A percentile compares a stretch with the other conserved stretches of the same genome.
phyloP scores from a whole-genome alignment of 2,329 filamentous ascomycete species.

The Colletotrichum viniferum region DNA sequence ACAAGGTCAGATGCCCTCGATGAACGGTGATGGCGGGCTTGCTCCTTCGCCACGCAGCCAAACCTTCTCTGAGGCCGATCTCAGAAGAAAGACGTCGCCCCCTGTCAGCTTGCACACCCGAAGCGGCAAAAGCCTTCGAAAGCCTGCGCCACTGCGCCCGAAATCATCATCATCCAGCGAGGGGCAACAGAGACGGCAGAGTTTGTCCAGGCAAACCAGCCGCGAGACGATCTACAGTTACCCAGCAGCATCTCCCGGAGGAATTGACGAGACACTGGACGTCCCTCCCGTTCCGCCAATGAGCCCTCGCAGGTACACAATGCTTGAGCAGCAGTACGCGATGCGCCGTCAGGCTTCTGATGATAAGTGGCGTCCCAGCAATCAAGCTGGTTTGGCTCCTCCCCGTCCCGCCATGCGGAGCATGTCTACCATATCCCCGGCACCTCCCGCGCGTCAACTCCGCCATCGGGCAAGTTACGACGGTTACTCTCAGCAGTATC shows the following conservation, averaged over 20 bases:
- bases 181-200: conserved; percentile 7
- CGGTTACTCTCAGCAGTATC: conserved; percentile 23
- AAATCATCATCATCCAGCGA: conserved; percentile 36
- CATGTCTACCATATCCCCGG: not conserved
- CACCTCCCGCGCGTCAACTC: conserved; percentile 23
- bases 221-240: conserved; percentile 25
- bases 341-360: conserved; percentile 6
- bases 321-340: conserved; percentile 4
- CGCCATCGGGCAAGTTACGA: conserved; percentile 39
- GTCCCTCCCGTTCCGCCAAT: conserved; percentile 27
- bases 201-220: conserved; percentile 20
- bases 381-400: not conserved
- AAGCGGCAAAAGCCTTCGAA: conserved; percentile 34
- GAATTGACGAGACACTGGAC: conserved; percentile 11
- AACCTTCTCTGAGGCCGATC: conserved; percentile 28
- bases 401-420: not conserved
- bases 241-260: conserved; percentile 21
- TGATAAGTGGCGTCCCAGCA: not conserved
- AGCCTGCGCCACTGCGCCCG: conserved; percentile 37
- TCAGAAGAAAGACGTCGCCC: conserved; percentile 38
- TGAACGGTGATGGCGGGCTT: not conserved
- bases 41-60: conserved; percentile 13
- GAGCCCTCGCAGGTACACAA: conserved; percentile 22
- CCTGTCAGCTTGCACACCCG: conserved; percentile 49
- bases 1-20: not conserved